Base-by-base conservation (phyloP, 495 filamentous ascomycete species). In the Saxophila tyrrhenica region DNA sequence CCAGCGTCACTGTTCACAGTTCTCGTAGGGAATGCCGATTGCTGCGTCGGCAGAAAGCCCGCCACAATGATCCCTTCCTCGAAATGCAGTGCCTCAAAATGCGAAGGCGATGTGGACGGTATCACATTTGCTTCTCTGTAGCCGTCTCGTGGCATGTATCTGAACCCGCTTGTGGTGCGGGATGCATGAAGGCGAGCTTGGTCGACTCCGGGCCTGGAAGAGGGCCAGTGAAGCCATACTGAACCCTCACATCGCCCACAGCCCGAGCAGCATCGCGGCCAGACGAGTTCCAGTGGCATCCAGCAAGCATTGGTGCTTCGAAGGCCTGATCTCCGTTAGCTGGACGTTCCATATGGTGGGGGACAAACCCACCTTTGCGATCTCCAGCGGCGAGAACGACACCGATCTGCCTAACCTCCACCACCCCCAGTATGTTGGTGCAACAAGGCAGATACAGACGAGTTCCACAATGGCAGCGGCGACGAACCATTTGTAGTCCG, bases 321-420 rank as follows among this genome's bases (percentile, higher is more conserved):
- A 48, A 48, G 13, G 21, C 45, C 45, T 48, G 23, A 3, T 8
- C 9, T 35, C 13, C 7, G 29, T 35, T 17, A 17, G 41, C 35
- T 8, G 8, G 9, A 45, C 9, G 9, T n/a, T n/a, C n/a, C 42
- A 45, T 11, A 21, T 45, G 42, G 20, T 23, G 3, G 10, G 8
- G 5, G 5, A 23, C 21, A 17, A 48, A 23, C 20, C 5, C 13
- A 48, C 45, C 45, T 48, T 48, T 9, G 45, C 45, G 9, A 48
- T 23, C 45, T 48, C 45, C 2, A 48, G 20, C 23, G 45, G 45
- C 9, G 45, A 48, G 24, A 48, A 48, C 13, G 45, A 48, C 45
- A 48, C 45, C 3, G 45, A 48, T 25, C 45, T 13, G 7, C 45
- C 45, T 9, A 48, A 8, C 13, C 25, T 48, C 21, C 45, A 48